These are phyloP conservation scores for Pouteria glomerata DNA, from an alignment of 148 eudicot genomes.

Conservation along the genomic window DNA sequence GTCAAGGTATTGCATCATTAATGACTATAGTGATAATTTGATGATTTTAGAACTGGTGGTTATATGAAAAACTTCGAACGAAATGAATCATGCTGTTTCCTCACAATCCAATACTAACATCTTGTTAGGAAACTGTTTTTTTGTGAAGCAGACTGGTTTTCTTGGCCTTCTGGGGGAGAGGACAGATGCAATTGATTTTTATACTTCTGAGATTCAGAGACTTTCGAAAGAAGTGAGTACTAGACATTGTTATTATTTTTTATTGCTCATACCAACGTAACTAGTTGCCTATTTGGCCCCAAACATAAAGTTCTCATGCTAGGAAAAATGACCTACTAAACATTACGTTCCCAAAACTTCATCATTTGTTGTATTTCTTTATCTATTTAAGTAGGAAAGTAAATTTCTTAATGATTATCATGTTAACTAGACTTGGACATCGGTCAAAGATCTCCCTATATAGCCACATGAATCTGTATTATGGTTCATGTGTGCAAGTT, in stretches of 20 bases:
- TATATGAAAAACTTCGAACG: not conserved
- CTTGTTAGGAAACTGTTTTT: conserved; percentile 10
- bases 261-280: not conserved
- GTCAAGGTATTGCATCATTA: conserved; percentile 37
- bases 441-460: too few species aligned
- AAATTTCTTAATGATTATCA: too few species aligned
- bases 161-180: conserved; percentile 56
- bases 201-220: conserved; percentile 40
- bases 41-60: not conserved
- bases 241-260: not conserved
- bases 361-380: not conserved
- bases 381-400: not conserved
- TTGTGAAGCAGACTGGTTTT: conserved; percentile 49
- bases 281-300: too few species aligned
- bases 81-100: not conserved
- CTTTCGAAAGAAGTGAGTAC: conserved; percentile 46
- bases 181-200: conserved; percentile 55
- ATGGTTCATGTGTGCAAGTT: too few species aligned
- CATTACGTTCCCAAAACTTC: too few species aligned
- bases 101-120: conserved; percentile 7
- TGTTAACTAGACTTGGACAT: too few species aligned
- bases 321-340: too few species aligned
- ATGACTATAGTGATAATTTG: not conserved
- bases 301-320: too few species aligned
- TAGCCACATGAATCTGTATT: too few species aligned